These are phyloP conservation scores for Cichorium intybus DNA, from an alignment of 140 eudicot genomes.

Conservation along the genomic window DNA sequence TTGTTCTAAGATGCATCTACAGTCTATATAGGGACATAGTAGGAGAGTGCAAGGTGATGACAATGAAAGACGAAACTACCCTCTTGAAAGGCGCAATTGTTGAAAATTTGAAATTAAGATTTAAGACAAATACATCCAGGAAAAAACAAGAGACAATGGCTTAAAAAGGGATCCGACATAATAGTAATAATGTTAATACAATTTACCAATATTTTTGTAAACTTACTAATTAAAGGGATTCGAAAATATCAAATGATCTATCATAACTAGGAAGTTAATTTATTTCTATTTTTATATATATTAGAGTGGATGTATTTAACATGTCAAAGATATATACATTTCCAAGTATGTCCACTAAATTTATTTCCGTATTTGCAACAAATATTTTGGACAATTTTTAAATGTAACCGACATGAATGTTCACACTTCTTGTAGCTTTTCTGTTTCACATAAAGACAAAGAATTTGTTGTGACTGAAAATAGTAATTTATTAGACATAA, in stretches of 20 bases:
- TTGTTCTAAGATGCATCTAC: background rate
- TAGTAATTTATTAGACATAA: background rate
- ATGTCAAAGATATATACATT: background rate
- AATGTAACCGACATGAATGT: background rate
- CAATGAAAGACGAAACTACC: constrained; percentile 16
- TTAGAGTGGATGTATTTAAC: background rate
- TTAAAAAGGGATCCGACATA: background rate
- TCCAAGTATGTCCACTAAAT: background rate
- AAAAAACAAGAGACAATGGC: background rate
- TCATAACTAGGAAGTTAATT: background rate
- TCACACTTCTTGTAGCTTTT: background rate
- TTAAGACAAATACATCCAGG: background rate
- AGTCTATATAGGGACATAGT: background rate
- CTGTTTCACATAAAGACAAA: background rate
- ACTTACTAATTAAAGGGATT: background rate
- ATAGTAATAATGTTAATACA: background rate
- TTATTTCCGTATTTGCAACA: background rate
- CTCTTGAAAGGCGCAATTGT: constrained; percentile 13
- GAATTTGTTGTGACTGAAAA: background rate
- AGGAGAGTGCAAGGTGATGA: constrained; percentile 1
- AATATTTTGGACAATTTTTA: background rate
- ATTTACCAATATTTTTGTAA: background rate
- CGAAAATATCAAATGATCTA: background rate
- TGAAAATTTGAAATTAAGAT: background rate
- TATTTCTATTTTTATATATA: background rate